phyloP scores from a whole-genome alignment of 176 grass and related monocot species.

The Lolium rigidum region DNA sequence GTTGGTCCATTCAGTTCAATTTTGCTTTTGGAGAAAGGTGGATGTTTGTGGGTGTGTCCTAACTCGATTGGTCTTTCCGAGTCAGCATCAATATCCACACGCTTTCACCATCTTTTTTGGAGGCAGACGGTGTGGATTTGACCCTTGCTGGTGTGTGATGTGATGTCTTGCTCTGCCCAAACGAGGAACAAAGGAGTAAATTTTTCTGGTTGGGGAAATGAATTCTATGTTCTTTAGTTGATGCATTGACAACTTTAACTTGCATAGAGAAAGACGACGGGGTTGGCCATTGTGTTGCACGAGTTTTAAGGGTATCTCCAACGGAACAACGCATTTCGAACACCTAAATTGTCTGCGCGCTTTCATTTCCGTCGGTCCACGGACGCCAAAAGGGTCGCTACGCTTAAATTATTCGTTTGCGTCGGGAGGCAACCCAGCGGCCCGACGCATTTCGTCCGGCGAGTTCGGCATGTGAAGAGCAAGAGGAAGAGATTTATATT shows the following conservation, averaged over 20 bases:
- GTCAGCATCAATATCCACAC: slow-evolving; percentile 5
- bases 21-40: not conserved
- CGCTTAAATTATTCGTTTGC: too few species aligned
- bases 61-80: not conserved
- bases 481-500: too few species aligned
- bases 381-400: too few species aligned
- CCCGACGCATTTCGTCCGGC: too few species aligned
- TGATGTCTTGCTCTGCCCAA: not conserved
- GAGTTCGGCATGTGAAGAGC: too few species aligned
- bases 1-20: slow-evolving; percentile 7
- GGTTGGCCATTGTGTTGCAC: not conserved
- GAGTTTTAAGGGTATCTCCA: too few species aligned
- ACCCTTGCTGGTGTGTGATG: not conserved
- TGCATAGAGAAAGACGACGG: not conserved
- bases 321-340: too few species aligned
- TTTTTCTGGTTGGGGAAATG: not conserved
- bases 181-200: not conserved
- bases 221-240: not conserved
- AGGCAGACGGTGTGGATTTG: not conserved
- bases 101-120: not conserved
- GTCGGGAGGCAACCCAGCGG: too few species aligned
- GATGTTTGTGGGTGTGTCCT: not conserved
- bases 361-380: too few species aligned
- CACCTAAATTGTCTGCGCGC: too few species aligned
- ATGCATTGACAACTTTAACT: not conserved